These are phyloP conservation scores for Chamaenerion angustifolium DNA, from an alignment of 345 rosid species.

Conservation along the genomic window DNA sequence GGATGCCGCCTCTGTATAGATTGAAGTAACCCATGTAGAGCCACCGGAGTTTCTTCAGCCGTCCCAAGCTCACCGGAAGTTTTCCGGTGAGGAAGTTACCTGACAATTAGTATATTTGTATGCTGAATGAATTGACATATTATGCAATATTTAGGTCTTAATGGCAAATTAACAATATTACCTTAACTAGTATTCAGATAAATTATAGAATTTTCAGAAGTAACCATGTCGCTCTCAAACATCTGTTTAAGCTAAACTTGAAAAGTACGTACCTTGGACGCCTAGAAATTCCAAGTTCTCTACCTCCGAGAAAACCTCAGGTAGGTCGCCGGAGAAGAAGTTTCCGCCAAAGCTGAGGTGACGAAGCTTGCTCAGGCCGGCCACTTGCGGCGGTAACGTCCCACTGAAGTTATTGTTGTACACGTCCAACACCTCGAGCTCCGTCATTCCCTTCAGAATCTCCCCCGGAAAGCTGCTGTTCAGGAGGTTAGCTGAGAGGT, in stretches of 20 bases:
- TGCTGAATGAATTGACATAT: not conserved
- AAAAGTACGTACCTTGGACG: constrained; percentile 27
- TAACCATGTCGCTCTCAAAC: too few relatives aligned
- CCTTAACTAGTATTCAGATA: too few relatives aligned
- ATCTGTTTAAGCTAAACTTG: not conserved
- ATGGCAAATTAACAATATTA: too few relatives aligned
- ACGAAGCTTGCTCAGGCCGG: constrained; percentile 35
- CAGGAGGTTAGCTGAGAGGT: constrained; percentile 50
- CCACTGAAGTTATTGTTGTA: constrained; percentile 65
- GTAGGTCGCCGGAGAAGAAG: constrained; percentile 58
- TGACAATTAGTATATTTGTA: not conserved
- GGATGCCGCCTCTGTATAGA: constrained; percentile 46
- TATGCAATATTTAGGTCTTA: too few relatives aligned
- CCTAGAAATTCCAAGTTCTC: constrained; percentile 55
- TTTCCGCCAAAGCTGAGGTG: constrained; percentile 60
- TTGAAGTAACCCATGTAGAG: constrained; percentile 55
- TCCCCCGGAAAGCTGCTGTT: constrained; percentile 45
- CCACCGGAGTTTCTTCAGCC: constrained; percentile 39
- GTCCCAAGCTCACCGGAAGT: constrained; percentile 42
- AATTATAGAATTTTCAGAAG: too few relatives aligned
- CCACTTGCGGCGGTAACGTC: constrained; percentile 37
- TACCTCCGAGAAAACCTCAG: constrained; percentile 54
- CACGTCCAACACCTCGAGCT: constrained; percentile 46
- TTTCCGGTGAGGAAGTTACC: constrained; percentile 29
- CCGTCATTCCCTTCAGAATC: constrained; percentile 29